Base-by-base conservation (phyloP, 2,329 filamentous ascomycete genomes). In the Xylaria sp. region DNA sequence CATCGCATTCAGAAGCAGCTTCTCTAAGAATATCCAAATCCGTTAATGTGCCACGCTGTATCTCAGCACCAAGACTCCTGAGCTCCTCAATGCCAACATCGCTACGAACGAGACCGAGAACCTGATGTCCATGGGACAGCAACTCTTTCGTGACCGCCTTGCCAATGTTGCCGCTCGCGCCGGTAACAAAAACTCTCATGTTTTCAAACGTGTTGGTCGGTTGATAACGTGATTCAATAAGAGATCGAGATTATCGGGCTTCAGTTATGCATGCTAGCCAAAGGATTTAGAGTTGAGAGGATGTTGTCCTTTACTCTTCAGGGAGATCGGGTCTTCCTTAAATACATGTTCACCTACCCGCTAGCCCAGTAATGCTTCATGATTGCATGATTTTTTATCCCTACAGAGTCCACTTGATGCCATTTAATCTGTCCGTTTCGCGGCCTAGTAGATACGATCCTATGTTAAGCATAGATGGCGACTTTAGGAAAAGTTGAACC, bases 141-240 rank as follows among this genome's bases (percentile, higher is more conserved):
- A 68, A 28, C 43, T 68, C 66, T 46, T 50, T 55, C 3, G 58
- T 60, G 28, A 66, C 32, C 8, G 57, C 58, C 50, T 41, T 61
- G 53, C 63, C 63, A 20, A 68, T 60, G 36, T 28, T 62, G 30
- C 63, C 63, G n/a, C 48, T 62, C 7, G 66, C 58, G 20, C 66
- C 66, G 13, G 66, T 63, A 28, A 68, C 39, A 30, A 68, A 66
- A 46, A 68, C 39, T 52, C 32, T 61, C 63, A 68, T 66, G 20
- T 18, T 64, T 4, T 2, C 3, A 28, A 23, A 23, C 4, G 12
- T 43, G 6, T 32, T 32, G 15, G 3, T 15, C 41, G 32, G 30
- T 30, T 30, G 3, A n/a, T 5, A 28, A 45, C 25, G 13, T 9
- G n/a, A 52, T 28, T 28, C 18, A 25, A 25, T 12, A 59, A 53